Conservation (phyloP, 163 green algal genomes). For the Volvox carteri region DNA sequence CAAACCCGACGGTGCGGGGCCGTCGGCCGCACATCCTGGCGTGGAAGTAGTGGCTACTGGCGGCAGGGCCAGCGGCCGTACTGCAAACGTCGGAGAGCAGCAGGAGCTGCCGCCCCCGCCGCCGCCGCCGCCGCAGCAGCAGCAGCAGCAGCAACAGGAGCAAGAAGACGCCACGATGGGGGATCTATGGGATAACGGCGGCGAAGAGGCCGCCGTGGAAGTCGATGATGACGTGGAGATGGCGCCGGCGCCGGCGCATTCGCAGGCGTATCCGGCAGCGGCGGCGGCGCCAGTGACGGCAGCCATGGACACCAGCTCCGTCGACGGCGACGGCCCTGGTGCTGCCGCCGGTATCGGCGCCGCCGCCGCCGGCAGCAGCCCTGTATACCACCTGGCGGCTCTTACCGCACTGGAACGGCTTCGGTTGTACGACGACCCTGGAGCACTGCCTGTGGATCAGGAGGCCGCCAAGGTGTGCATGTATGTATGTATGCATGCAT, state of each 20-base stretch:
- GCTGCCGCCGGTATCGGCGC: too few relatives aligned
- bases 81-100: too few relatives aligned
- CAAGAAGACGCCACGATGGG: too few relatives aligned
- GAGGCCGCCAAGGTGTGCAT: not conserved
- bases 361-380: not conserved
- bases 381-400: not conserved
- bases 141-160: too few relatives aligned
- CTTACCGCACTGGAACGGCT: slow-evolving; percentile 22
- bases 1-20: not conserved
- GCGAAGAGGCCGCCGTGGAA: not conserved
- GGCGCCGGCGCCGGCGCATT: not conserved
- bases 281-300: not conserved
- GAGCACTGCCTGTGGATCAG: slow-evolving; percentile 22
- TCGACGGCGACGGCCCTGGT: not conserved
- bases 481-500: not conserved
- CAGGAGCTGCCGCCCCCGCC: too few relatives aligned
- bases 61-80: too few relatives aligned
- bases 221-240: not conserved
- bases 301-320: not conserved
- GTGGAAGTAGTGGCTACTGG: too few relatives aligned
- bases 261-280: not conserved
- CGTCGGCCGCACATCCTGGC: too few relatives aligned
- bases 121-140: too few relatives aligned
- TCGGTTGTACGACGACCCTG: slow-evolving; percentile 37
- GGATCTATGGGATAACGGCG: too few relatives aligned